Percentiles rank a stretch among this genome's conserved stretches.
Conservation (phyloP, 2,329 filamentous ascomycete species). For the Xylaria sp. region DNA sequence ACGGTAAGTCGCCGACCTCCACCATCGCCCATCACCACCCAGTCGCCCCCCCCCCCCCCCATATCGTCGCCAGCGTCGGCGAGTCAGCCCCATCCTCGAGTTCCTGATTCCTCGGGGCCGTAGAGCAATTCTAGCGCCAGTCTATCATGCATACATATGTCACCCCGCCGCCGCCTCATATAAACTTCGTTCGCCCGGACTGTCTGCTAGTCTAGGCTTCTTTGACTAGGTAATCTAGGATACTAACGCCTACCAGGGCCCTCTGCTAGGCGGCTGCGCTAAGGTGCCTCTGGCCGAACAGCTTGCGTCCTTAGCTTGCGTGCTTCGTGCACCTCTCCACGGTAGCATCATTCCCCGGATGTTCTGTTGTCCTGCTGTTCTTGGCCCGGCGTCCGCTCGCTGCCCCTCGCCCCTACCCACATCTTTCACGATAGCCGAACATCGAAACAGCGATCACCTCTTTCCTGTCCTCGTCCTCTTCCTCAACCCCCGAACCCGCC, state of each 20-base stretch:
- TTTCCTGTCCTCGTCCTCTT: constrained; percentile 5
- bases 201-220: constrained; percentile 7
- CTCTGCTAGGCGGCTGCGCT: constrained; percentile 30
- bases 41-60: neutral
- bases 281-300: constrained; percentile 20
- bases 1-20: constrained; percentile 9
- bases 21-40: constrained; percentile 2
- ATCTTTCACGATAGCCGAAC: constrained; percentile 19
- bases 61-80: constrained; percentile 8
- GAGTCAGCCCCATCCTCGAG: constrained; percentile 8
- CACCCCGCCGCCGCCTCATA: neutral
- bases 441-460: neutral
- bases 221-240: constrained; percentile 2
- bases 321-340: constrained; percentile 17
- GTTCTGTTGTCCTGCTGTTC: constrained; percentile 5
- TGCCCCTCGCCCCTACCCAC: constrained; percentile 24
- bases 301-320: constrained; percentile 25
- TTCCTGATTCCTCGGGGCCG: neutral
- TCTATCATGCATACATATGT: constrained; percentile 7
- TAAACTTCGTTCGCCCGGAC: constrained; percentile 2
- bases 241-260: constrained; percentile 16
- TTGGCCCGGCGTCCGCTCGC: constrained; percentile 13
- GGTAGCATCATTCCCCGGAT: constrained; percentile 26
- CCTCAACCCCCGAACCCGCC: constrained; percentile 13
- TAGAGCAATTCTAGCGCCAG: neutral